Evolutionary conservation across 2,329 filamentous ascomycete species (phyloP).

Genomic region (Colletotrichum karsti): DNA sequence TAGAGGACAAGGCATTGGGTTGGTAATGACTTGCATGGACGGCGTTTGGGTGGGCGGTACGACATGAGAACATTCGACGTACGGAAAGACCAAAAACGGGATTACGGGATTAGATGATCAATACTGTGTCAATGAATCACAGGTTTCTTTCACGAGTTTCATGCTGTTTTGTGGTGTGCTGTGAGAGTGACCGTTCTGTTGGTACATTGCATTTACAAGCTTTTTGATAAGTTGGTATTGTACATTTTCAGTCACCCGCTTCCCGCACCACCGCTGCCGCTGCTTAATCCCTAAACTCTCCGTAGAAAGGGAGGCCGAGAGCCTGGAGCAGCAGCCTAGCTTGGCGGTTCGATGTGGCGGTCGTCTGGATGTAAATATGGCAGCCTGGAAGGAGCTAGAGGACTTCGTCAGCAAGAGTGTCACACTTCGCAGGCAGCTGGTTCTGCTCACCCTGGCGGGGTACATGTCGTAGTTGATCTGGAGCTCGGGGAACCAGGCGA

Average conservation of each 20-base stretch:
- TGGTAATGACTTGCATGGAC: conserved; percentile 38
- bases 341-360: conserved; percentile 85
- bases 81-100: conserved; percentile 9
- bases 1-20: background rate
- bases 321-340: conserved; percentile 73
- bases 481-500: conserved; percentile 90
- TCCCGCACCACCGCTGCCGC: too few species aligned
- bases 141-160: background rate
- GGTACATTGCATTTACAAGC: conserved; percentile 29
- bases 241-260: conserved; percentile 9
- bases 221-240: conserved; percentile 23
- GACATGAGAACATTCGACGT: conserved; percentile 2
- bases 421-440: conserved; percentile 52
- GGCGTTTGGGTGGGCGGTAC: conserved; percentile 43
- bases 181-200: conserved; percentile 22
- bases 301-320: conserved; percentile 74
- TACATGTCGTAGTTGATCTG: conserved; percentile 91
- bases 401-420: conserved; percentile 50
- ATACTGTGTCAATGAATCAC: background rate
- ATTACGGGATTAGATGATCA: conserved; percentile 3
- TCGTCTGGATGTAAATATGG: conserved; percentile 85
- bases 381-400: conserved; percentile 80
- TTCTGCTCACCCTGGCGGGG: conserved; percentile 50
- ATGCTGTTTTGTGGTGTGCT: background rate
- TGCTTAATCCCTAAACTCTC: conserved; percentile 64